Evolutionary conservation across 495 filamentous ascomycete species (phyloP).

Genomic region (Podospora australis): DNA sequence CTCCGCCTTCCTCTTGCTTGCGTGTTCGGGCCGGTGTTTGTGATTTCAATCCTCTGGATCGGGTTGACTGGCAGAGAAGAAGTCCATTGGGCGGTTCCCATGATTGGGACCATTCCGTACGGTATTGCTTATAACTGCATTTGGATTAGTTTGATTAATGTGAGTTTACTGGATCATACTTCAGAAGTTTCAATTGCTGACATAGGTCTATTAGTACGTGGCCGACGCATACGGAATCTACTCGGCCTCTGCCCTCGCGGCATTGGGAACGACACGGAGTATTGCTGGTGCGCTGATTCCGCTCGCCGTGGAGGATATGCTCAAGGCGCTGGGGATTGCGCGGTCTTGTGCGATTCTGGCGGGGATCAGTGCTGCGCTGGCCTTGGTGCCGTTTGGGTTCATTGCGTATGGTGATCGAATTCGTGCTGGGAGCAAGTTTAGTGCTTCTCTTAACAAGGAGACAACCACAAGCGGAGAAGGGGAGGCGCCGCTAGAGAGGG

Average conservation of each 20-base stretch:
- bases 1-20: slow-evolving; percentile 61
- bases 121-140: slow-evolving; percentile 59
- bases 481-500: too few species aligned
- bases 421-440: slow-evolving; percentile 15
- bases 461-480: too few species aligned
- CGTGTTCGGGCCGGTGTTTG: slow-evolving; percentile 52
- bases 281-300: slow-evolving; percentile 54
- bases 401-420: slow-evolving; percentile 22
- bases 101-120: slow-evolving; percentile 52
- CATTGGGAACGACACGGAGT: slow-evolving; percentile 47
- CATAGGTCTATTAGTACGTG: slow-evolving; percentile 39
- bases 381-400: slow-evolving; percentile 24
- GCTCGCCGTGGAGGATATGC: slow-evolving; percentile 22
- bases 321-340: slow-evolving; percentile 16
- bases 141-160: slow-evolving; percentile 59
- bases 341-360: slow-evolving; percentile 25
- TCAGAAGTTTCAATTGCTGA: not conserved
- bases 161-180: not conserved
- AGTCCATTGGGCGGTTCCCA: slow-evolving; percentile 57
- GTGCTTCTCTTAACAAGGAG: slow-evolving; percentile 8
- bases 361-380: slow-evolving; percentile 16
- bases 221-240: slow-evolving; percentile 66
- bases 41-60: slow-evolving; percentile 59
- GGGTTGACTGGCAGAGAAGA: slow-evolving; percentile 52
- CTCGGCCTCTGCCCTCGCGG: slow-evolving; percentile 59